Evolutionary conservation across 371 early-diverging fungal genomes (phyloP).

Genomic region (Encephalitozoon hellem): DNA sequence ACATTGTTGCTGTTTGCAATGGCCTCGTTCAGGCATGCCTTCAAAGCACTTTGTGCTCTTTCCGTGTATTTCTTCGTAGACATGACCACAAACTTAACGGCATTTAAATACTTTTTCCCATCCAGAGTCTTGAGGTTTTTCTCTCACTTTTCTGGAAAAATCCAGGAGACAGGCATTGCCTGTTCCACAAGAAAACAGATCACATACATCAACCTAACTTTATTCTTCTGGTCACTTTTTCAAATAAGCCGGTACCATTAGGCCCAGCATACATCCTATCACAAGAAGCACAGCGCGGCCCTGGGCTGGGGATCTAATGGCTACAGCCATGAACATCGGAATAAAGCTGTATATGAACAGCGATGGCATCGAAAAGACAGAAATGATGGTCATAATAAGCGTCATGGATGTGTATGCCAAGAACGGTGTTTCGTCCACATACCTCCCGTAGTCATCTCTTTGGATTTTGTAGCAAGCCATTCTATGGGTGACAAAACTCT

Average conservation of each 20-base stretch:
- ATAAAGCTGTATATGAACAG: not conserved
- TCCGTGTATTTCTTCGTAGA: conserved; percentile 24
- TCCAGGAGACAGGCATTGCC: not conserved
- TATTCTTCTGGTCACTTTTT: not conserved
- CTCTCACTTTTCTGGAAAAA: conserved; percentile 15
- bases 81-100: not conserved
- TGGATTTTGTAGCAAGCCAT: not conserved
- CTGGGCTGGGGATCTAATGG: not conserved
- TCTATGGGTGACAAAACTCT: not conserved
- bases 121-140: not conserved
- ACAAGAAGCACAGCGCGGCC: not conserved
- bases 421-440: not conserved
- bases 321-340: not conserved
- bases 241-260: not conserved
- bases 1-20: conserved; percentile 30
- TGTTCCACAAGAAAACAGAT: not conserved
- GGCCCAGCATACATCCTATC: not conserved
- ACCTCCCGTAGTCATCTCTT: not conserved
- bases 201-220: not conserved
- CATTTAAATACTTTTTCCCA: conserved; percentile 1
- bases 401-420: not conserved
- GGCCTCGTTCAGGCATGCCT: conserved; percentile 34
- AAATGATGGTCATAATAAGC: not conserved
- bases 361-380: not conserved
- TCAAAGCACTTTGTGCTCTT: conserved; percentile 26